Evolutionary conservation across 2,329 filamentous ascomycete species (phyloP), one percentile per base, ranked within the genome.

Genomic region (Stromatinia cepivora): DNA sequence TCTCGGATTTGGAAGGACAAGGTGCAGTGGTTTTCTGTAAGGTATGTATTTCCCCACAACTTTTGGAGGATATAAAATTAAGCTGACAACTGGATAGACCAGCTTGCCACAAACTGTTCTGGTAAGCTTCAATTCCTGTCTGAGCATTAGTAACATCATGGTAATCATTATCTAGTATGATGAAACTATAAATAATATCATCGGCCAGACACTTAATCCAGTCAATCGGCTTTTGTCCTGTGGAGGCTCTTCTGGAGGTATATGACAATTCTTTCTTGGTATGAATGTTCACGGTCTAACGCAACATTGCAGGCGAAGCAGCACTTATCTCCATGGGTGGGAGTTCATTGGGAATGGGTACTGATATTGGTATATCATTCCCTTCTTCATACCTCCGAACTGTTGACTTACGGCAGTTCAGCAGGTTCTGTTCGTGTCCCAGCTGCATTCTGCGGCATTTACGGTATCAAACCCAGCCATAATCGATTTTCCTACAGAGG

Each of bases 161-260:
- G 22, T 66, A 31, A 50, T 25, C 5, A 2, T 39, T 66, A 17
- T 22, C 17, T 31, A 72, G 71, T 62, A 54, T 39, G 73, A 70
- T 11, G 74, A 75, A 84, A 88, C 72, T 4, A 70, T 70, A 6
- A 82, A 82, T 73, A 79, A 81, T 58, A 75, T 82, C 52, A 79
- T 79, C 69, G 80, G 80, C 7, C 76, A 79, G 39, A 79, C 77
- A 0, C 72, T 88, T 42, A 90, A 90, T 73, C 88, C 88, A 0
- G 77, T 82, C 36, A 88, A 88, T 69, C 80, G 84, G 13, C 79
- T 80, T 28, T 80, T 87, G 22, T 88, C 86, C 0, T 84, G 85
- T 0, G 89, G 89, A 13, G 88, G 89, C 9, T 85, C 83, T 22
- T 86, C 85, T 0, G 89, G 89, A n/a, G 89, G 69, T 63, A 72